These are phyloP conservation scores for Suillus brevipes DNA, from an alignment of 768 basidiomycete genomes.

Conservation along the genomic window DNA sequence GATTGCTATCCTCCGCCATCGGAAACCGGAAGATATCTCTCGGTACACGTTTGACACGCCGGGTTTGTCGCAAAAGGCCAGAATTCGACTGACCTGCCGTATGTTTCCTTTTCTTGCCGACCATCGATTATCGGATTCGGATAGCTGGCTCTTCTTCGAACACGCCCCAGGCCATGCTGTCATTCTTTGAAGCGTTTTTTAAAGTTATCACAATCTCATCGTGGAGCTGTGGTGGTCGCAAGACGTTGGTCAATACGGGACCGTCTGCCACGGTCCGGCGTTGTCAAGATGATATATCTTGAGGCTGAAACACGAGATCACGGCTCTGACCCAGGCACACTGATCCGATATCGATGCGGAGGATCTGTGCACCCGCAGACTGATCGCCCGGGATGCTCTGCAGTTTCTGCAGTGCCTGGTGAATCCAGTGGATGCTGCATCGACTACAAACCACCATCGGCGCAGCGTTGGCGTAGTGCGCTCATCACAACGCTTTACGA, in stretches of 20 bases:
- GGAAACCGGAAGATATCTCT: background rate
- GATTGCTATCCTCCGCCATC: background rate
- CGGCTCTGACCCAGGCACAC: conserved; percentile 1
- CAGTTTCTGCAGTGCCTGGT: background rate
- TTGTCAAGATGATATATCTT: background rate
- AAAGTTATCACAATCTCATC: conserved; percentile 8
- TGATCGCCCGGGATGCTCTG: background rate
- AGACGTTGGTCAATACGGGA: background rate
- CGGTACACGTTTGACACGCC: background rate
- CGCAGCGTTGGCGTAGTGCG: background rate
- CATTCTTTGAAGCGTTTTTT: background rate
- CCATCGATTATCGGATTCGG: conserved; percentile 7
- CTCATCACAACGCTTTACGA: too few species aligned
- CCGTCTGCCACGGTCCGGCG: background rate
- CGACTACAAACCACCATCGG: background rate
- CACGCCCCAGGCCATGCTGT: conserved; percentile 3
- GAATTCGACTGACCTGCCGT: background rate
- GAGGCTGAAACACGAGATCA: conserved; percentile 1
- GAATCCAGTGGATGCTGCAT: background rate
- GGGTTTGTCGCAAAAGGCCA: background rate
- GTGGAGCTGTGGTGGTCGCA: background rate
- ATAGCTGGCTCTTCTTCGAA: conserved; percentile 1
- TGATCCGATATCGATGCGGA: conserved; percentile 3
- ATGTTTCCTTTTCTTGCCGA: conserved; percentile 1
- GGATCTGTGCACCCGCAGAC: background rate